phyloP scores from a whole-genome alignment of 208 protist species.

The Leishmania arabica region DNA sequence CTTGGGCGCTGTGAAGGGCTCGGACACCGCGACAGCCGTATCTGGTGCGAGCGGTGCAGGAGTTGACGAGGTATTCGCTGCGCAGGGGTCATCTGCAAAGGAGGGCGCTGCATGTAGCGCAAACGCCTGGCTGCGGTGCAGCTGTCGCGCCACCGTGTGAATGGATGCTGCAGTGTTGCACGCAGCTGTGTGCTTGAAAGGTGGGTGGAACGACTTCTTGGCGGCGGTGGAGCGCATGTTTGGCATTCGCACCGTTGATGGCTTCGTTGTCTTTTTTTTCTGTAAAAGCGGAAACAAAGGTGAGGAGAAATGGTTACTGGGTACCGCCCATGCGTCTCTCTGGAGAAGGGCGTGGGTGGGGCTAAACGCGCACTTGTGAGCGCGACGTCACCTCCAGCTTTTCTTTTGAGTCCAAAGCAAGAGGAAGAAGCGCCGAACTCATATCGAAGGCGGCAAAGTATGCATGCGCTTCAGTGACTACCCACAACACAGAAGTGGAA shows the following conservation, averaged over 20 bases:
- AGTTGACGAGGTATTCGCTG: not conserved
- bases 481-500: not conserved
- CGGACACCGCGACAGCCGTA: not conserved
- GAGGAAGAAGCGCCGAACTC: not conserved
- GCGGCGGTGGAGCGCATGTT: not conserved
- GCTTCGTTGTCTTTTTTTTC: not conserved
- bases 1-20: not conserved
- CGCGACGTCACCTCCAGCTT: not conserved
- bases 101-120: not conserved
- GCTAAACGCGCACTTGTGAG: not conserved
- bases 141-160: not conserved
- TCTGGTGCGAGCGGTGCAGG: not conserved
- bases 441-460: not conserved
- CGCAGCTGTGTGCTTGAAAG: conserved; percentile 14
- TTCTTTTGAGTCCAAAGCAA: not conserved
- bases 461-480: not conserved
- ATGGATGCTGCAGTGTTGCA: not conserved
- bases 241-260: not conserved
- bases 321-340: not conserved
- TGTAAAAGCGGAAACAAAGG: not conserved
- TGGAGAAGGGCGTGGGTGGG: not conserved
- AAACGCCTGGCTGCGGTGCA: not conserved
- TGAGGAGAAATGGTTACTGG: not conserved
- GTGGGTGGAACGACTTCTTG: conserved; percentile 17
- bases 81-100: not conserved